Conservation (phyloP, 2,329 filamentous ascomycete genomes). For the Penicillium frequentans region DNA sequence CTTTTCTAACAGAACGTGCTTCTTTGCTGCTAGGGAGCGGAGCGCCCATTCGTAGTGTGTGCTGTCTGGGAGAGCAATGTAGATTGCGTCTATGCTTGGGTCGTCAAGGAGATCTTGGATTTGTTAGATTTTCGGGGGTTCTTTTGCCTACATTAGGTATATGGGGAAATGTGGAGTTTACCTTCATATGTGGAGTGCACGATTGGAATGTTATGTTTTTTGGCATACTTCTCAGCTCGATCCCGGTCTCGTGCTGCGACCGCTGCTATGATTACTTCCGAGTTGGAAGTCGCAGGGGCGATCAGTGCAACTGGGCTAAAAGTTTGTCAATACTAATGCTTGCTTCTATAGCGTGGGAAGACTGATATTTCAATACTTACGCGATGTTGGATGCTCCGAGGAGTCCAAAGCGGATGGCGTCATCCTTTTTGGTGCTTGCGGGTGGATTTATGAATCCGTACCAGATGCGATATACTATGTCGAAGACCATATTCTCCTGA, state of each 20-base stretch:
- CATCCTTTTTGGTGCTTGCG: constrained; percentile 7
- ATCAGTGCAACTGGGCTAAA: constrained; percentile 32
- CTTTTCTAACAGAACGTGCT: constrained; percentile 59
- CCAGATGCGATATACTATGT: background rate
- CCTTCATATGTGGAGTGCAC: constrained; percentile 53
- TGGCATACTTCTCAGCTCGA: constrained; percentile 52
- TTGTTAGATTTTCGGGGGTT: too few species aligned
- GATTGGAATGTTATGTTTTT: constrained; percentile 53
- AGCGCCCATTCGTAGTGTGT: constrained; percentile 50
- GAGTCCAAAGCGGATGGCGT: constrained; percentile 19
- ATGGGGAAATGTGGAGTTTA: constrained; percentile 7
- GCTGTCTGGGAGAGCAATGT: constrained; percentile 49
- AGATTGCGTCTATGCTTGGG: constrained; percentile 36
- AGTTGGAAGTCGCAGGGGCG: constrained; percentile 52
- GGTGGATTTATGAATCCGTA: constrained; percentile 6
- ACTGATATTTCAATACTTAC: constrained; percentile 4
- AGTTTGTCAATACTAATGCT: background rate
- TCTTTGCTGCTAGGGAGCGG: constrained; percentile 50
- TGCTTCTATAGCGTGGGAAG: background rate
- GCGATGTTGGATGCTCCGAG: constrained; percentile 23
- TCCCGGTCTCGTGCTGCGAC: constrained; percentile 53
- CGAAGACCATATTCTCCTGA: background rate
- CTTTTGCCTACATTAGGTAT: too few species aligned
- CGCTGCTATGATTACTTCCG: constrained; percentile 54
- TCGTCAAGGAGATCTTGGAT: constrained; percentile 29